Percentiles rank a stretch among this genome's conserved stretches.
Evolutionary conservation across 2,329 filamentous ascomycete genomes (phyloP).

Genomic region (Hymenoscyphus scutula): DNA sequence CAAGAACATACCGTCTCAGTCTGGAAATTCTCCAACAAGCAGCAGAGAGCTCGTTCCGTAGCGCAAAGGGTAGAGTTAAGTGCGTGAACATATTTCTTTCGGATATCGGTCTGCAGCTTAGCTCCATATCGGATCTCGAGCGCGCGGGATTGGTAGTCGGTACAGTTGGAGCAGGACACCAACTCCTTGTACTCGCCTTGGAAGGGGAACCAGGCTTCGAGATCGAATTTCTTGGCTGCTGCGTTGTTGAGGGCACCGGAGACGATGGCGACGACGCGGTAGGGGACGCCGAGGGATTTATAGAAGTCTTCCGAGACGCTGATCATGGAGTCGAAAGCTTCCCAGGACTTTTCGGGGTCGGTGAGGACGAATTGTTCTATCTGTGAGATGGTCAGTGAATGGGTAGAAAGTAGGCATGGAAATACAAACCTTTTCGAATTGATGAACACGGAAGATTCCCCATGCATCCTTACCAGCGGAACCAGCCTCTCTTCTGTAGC

Average conservation of each 20-base stretch:
- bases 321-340: constrained; percentile 93
- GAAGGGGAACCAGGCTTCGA: constrained; percentile 95
- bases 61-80: constrained; percentile 88
- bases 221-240: constrained; percentile 87
- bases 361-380: constrained; percentile 78
- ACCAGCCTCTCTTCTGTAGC: constrained; percentile 93
- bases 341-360: constrained; percentile 88
- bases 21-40: constrained; percentile 95
- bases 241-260: constrained; percentile 94
- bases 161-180: constrained; percentile 96
- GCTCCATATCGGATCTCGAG: constrained; percentile 88
- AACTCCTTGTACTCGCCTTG: constrained; percentile 98
- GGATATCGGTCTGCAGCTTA: constrained; percentile 79
- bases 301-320: constrained; percentile 90
- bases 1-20: constrained; percentile 65
- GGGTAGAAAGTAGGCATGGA: constrained; percentile 14
- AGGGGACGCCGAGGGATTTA: constrained; percentile 82
- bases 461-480: constrained; percentile 90
- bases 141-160: constrained; percentile 92
- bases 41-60: constrained; percentile 89
- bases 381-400: constrained; percentile 38
- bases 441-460: constrained; percentile 97
- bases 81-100: constrained; percentile 93
- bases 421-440: constrained; percentile 79
- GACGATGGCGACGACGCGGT: constrained; percentile 90